Evolutionary conservation across 257 asterid genomes (phyloP), one percentile per base, ranked within the genome.

Genomic region (Misopates orontium): DNA sequence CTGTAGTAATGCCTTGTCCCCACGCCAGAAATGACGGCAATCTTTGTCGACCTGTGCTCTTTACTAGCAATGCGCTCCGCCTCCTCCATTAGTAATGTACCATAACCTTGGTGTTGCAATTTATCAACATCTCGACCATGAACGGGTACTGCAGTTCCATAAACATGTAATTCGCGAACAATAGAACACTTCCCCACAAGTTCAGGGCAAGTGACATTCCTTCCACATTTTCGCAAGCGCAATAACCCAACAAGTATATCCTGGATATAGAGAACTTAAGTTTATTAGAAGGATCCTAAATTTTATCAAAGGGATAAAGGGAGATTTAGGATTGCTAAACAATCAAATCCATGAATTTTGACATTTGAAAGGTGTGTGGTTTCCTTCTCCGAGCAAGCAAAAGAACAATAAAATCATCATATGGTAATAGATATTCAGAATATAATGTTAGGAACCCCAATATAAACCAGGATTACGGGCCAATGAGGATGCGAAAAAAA

Each of bases 81-180:
- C 75, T 94, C 99, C 75, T 90, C 99, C 99, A 94, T 94, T 15
- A 94, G 73, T 40, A 94, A 82, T 5, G 97, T 94, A 44, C 97
- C 96, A 44, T 88, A 94, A 20, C 99, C 99, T 73, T 94, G 97
- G 73, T 94, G 99, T 69, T 94, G 99, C 79, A 90, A 81, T 71
- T 94, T 94, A 75, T 88, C 96, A 50, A 84, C 83, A 66, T 94
- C 99, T 36, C 99, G 85, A 10, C 96, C 99, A 62, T 90, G 99
- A 21, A 94, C 97, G 7, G 99, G 99, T 62, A 94, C 96, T 28
- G 96, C 99, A 10, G 99, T 90, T 60, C 99, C 99, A 28, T 94
- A 94, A 25, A 94, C 99, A 28, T 90, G 99, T 63, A 94, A 83
- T 67, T 94, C 99, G 11, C 99, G 87, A 31, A 94, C 93, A 25